Base-by-base conservation (phyloP, 148 eudicot genomes). In the Cornus florida region DNA sequence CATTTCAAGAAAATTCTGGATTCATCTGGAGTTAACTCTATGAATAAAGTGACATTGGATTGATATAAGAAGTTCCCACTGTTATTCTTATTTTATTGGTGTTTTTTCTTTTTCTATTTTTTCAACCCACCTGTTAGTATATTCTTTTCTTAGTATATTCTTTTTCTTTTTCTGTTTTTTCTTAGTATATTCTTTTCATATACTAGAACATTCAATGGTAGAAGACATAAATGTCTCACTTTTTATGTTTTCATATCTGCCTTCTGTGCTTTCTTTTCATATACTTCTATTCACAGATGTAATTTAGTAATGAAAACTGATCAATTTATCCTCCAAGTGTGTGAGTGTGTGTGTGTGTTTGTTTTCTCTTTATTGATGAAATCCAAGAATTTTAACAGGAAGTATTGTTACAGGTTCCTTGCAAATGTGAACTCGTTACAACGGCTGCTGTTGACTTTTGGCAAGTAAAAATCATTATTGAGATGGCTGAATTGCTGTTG, bases 401-500 rank as follows among this genome's bases (percentile, higher is more conserved):
- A 72, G 6, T 73, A 35, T 78, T 79, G 75, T 83, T 66, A 71
- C 90, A 91, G 93, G 89, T 83, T 67, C 69, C 80, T 85, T 81
- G 91, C 71, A 84, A 57, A 6, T 68, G 50, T 84, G 71, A 79
- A 83, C 81, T 82, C 83, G 82, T 73, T 79, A 67, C 62, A 76
- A 56, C 73, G 85, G 89, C 78, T 86, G 67, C 9, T 85, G 79
- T 77, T 82, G 74, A 69, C 46, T 72, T 23, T 67, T 56, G 74
- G 78, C 46, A 69, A 75, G 67, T 69, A 33, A 59, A 78, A 76
- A 14, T 50, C 56, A 83, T 74, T 78, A 4, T 82, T 13, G 78
- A 57, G 60, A 53, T 67, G 69, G 75, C 81, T 72, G 64, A 32
- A 48, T 41, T 76, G 28, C 59, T 60, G 39, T 19, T 46, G 17